Conservation (phyloP, 139 green algal genomes). For the Tetradesmus lagerheimii region DNA sequence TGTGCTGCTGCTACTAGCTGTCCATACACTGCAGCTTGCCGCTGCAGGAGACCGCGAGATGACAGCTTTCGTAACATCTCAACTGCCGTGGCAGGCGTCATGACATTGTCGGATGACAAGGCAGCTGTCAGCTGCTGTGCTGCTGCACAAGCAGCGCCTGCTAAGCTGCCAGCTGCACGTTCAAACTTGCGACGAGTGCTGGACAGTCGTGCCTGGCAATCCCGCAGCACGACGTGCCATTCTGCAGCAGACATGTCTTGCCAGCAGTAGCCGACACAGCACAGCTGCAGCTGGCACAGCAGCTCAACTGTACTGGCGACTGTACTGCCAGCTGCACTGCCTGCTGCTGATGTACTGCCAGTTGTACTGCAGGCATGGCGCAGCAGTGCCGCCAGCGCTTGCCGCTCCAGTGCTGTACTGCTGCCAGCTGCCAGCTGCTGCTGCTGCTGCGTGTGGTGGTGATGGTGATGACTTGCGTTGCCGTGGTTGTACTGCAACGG, state of each 20-base stretch:
- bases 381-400: constrained; percentile 54
- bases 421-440: constrained; percentile 21
- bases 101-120: not conserved
- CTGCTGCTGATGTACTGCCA: constrained; percentile 8
- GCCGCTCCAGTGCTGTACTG: constrained; percentile 43
- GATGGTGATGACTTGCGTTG: not conserved
- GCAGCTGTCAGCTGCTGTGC: constrained; percentile 39
- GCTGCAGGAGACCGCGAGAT: constrained; percentile 48
- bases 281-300: constrained; percentile 40
- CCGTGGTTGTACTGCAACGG: not conserved
- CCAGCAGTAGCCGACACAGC: constrained; percentile 55
- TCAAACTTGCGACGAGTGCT: constrained; percentile 8
- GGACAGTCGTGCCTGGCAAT: constrained; percentile 32
- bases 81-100: constrained; percentile 48
- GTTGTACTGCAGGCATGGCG: constrained; percentile 44
- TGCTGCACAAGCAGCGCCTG: constrained; percentile 36
- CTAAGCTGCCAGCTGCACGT: constrained; percentile 10
- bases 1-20: constrained; percentile 31
- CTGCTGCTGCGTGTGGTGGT: not conserved
- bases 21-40: not conserved
- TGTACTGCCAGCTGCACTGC: constrained; percentile 5
- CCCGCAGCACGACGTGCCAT: constrained; percentile 57
- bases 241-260: constrained; percentile 51
- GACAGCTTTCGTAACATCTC: constrained; percentile 50
- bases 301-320: not conserved